A percentile compares a stretch with the other conserved stretches of the same genome.
Evolutionary conservation across 371 early-diverging fungal genomes (phyloP).

Genomic region (Circinella minor): DNA sequence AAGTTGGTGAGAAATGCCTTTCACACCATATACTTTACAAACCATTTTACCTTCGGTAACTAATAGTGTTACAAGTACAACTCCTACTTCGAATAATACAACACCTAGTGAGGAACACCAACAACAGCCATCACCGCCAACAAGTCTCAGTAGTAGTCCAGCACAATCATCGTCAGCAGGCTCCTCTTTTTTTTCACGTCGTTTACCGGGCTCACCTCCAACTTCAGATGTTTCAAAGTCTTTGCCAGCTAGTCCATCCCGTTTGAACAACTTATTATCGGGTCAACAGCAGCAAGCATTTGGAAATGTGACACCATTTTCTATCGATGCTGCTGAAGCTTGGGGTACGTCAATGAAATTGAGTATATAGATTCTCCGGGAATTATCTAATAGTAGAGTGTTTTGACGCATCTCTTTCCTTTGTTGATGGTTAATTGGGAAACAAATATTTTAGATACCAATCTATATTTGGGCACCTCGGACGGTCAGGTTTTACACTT

Average conservation of each 20-base stretch:
- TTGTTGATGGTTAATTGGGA: not conserved
- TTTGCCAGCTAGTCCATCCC: slow-evolving; percentile 28
- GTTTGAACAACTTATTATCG: slow-evolving; percentile 24
- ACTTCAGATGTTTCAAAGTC: slow-evolving; percentile 21
- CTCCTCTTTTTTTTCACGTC: slow-evolving; percentile 38
- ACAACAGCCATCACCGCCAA: slow-evolving; percentile 16
- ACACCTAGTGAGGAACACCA: too few relatives aligned
- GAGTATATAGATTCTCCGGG: not conserved
- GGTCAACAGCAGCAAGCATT: slow-evolving; percentile 19
- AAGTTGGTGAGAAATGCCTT: slow-evolving; percentile 37
- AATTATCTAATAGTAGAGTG: too few relatives aligned
- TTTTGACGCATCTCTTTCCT: not conserved
- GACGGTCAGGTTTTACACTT: slow-evolving; percentile 76
- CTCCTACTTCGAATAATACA: not conserved
- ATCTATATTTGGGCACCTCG: slow-evolving; percentile 76
- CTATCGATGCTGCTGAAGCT: slow-evolving; percentile 58
- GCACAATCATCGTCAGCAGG: slow-evolving; percentile 19
- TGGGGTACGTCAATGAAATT: slow-evolving; percentile 47
- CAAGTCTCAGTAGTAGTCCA: slow-evolving; percentile 6
- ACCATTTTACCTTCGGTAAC: slow-evolving; percentile 36
- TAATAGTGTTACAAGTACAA: slow-evolving; percentile 20
- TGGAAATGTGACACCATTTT: slow-evolving; percentile 5
- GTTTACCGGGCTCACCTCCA: slow-evolving; percentile 36
- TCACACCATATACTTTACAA: slow-evolving; percentile 53
- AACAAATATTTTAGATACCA: slow-evolving; percentile 50